Evolutionary conservation across 257 asterid species (phyloP), one percentile per base, ranked within the genome.

Genomic region (Leonotis leonurus): DNA sequence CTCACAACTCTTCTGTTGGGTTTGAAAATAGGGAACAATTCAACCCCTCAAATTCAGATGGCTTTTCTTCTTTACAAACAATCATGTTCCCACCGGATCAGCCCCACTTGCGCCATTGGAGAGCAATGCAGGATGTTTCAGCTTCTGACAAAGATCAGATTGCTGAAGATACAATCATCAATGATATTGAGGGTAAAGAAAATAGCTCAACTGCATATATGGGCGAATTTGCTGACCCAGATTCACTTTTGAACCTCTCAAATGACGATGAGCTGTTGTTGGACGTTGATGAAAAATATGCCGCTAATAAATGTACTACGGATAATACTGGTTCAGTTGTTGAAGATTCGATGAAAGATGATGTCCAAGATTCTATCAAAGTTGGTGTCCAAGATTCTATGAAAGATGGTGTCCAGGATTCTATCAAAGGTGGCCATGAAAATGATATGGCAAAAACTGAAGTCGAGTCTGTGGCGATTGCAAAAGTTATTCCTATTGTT

Each of bases 191-290:
- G 35, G 67, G 68, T 65, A 74, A 70, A 49, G 83, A 71, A 61
- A 74, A 41, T 69, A 72, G 68, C 52, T 69, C 82, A 27, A 53
- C 69, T 18, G 73, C 20, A 65, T 75, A 64, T 64, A 37, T 70
- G 9, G 67, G 81, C 54, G 95, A 84, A 72, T 85, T 78, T 61
- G 83, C 78, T 9, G 97, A 93, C 74, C 80, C 97, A 8, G 89
- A 85, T 70, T 85, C 95, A 59, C 94, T 87, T 72, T 66, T 93
- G 85, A 87, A 93, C 81, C 87, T 89, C 70, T 79, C 91, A 39
- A 84, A 85, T 70, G 99, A 87, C 69, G 91, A 81, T 64, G 96
- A 78, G 50, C 57, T 79, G 57, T 77, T 80, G 57, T 67, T 82
- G 70, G 59, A 67, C 64, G 81, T 73, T 32, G 88, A 83, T 69